Evolutionary conservation across 306 rosid species (phyloP), one percentile per base, ranked within the genome.

Genomic region (Prosopis cineraria): DNA sequence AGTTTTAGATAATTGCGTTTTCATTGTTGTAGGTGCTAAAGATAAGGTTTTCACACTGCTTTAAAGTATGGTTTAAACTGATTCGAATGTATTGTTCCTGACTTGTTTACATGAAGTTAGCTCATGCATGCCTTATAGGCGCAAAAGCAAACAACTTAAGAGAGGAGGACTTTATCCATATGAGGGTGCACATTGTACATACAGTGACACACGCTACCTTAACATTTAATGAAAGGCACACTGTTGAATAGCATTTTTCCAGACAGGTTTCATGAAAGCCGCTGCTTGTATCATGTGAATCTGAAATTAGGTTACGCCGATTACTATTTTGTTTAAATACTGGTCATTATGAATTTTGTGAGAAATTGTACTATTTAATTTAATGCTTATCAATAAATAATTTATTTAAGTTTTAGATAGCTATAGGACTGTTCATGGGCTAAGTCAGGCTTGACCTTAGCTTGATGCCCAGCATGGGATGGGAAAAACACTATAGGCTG

Each of bases 281-380:
- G 27, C 68, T 52, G 44, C 30, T 7, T 78, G 36, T 48, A 22
- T 48, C 73, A 4, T 65, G 5, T 65, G 56, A 76, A 65, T 48
- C 10, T 14, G 50, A 45, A 62, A 20, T 13, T 43, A 65, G 39
- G 43, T 17, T 63, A 34, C 39, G 17, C 25, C 14, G n/a, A 6
- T 34, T n/a, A 34, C 43, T 62, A 36, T 64, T 34, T 39, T 64
- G 22, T 34, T 34, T 9, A 34, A 64, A 4, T 29, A 64, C n/a
- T 34, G 45, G 1, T 19, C 3, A 3, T 40, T n/a, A 34, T n/a
- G 4, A 33, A 34, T 64, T 64, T 64, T 64, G 9, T 29, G 19
- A 34, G 44, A 64, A 64, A 34, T 64, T 64, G 25, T 9, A 64
- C 27, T 34, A 7, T 33, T 64, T 64, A 24, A 34, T 64, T 31